Evolutionary conservation across 2,329 filamentous ascomycete species (phyloP).

Genomic region (Alternaria novae-zelandiae): DNA sequence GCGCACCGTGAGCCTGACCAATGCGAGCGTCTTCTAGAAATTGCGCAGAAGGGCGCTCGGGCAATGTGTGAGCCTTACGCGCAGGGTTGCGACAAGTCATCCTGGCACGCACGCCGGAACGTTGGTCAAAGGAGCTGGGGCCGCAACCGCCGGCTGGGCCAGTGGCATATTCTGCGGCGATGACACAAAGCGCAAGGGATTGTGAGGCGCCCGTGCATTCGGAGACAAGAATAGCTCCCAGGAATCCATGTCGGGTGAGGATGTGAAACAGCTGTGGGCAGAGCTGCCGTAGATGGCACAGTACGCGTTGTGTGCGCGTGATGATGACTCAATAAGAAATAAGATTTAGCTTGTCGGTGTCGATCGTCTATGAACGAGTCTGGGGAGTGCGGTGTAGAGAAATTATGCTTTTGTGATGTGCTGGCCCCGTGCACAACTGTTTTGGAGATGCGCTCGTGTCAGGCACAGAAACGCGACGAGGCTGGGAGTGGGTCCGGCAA

Average conservation of each 20-base stretch:
- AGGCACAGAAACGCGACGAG: constrained; percentile 32
- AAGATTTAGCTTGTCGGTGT: constrained; percentile 2
- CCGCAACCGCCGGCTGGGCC: constrained; percentile 38
- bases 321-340: background rate
- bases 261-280: constrained; percentile 42
- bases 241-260: constrained; percentile 28
- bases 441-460: constrained; percentile 12
- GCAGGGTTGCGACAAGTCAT: constrained; percentile 36
- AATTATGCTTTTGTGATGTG: constrained; percentile 11
- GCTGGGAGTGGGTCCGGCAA: constrained; percentile 37
- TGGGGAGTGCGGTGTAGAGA: background rate
- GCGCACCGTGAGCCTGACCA: constrained; percentile 28
- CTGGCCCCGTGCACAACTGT: constrained; percentile 11
- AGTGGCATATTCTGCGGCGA: constrained; percentile 23
- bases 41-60: constrained; percentile 45
- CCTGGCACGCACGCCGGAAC: constrained; percentile 31
- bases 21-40: constrained; percentile 44
- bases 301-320: constrained; percentile 2
- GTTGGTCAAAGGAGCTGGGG: constrained; percentile 35
- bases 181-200: constrained; percentile 31
- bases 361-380: constrained; percentile 1
- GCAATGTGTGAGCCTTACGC: constrained; percentile 28
- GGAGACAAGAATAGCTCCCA: constrained; percentile 40
- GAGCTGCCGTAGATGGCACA: constrained; percentile 35
- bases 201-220: constrained; percentile 39